Base-by-base conservation (phyloP, 179 eudicot genomes). In the Heliamphora pulchella region DNA sequence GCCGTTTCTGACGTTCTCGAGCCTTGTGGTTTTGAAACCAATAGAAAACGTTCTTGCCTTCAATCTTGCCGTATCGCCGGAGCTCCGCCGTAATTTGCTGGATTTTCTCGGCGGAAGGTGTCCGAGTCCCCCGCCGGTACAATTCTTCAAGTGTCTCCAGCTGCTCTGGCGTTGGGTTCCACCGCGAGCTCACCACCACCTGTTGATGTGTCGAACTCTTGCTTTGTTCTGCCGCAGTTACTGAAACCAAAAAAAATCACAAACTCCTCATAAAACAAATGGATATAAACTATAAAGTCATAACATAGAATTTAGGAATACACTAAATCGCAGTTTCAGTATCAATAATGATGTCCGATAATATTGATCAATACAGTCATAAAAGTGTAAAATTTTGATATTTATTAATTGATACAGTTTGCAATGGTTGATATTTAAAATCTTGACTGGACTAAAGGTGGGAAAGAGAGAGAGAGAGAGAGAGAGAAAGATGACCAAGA, bases 161-260 rank as follows among this genome's bases (percentile, higher is more conserved):
- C 75, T 93, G 97, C 83, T 93, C 97, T 1, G 90, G 89, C 3
- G 97, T 91, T 1, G 97, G 97, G 77, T 93, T 93, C 97, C 97
- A 93, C 57, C 97, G 71, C 8, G 97, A 89, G 77, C 90, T 91
- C 85, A 87, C 91, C 64, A 88, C 87, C 4, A 87, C 88, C 74
- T 87, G 90, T 11, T 85, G 85, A 31, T 14, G 83, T 48, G 58
- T 70, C 71, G 15, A 51, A 79, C 77, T 84, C 90, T 83, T 87
- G 47, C 55, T 81, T 47, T 78, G 86, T 70, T 83, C 86, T 5
- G 75, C 79, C 82, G 74, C 58, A 43, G 85, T 76, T 18, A 82
- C 82, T 73, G 75, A 53, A 50, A 72, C 8, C 63, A 75, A 22
- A 47, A 8, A 5, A 79, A 11, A 54, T 3, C 4, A 3, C 7